These are phyloP conservation scores for Fusarium buxicola DNA, from an alignment of 2,329 filamentous ascomycete genomes.

Conservation along the genomic window DNA sequence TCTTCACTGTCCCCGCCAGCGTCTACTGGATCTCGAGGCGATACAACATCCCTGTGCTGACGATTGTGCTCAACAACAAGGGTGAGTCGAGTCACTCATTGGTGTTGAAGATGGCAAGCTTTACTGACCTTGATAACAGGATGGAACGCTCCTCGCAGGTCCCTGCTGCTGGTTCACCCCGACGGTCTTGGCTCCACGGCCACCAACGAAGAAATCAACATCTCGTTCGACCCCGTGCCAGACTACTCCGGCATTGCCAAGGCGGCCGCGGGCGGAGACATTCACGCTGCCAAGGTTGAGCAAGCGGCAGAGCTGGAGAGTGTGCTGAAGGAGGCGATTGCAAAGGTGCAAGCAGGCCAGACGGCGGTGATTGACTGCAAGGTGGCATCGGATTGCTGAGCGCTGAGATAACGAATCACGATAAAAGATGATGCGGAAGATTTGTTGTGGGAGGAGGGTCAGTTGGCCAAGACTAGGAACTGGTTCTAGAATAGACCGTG, in stretches of 20 bases:
- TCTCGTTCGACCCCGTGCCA: constrained; percentile 68
- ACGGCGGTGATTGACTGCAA: constrained; percentile 66
- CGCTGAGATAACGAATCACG: constrained; percentile 17
- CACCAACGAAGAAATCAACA: constrained; percentile 72
- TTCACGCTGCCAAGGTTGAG: constrained; percentile 62
- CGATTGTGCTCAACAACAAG: constrained; percentile 68
- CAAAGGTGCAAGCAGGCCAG: constrained; percentile 61
- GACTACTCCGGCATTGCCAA: constrained; percentile 71
- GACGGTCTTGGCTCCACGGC: constrained; percentile 65
- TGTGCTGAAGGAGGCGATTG: constrained; percentile 63
- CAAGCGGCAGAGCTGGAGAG: constrained; percentile 59
- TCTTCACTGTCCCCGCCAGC: constrained; percentile 66
- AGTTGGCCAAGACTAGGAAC: background rate
- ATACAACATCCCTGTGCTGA: constrained; percentile 66
- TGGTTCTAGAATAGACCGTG: too few relatives aligned
- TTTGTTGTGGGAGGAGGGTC: background rate
- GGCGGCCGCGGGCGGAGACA: constrained; percentile 66
- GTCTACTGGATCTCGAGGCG: constrained; percentile 67
- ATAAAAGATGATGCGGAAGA: constrained; percentile 19
- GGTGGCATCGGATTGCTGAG: constrained; percentile 58
- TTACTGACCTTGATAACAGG: constrained; percentile 49
- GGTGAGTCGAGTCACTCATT: constrained; percentile 49
- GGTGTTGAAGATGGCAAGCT: rapidly evolving
- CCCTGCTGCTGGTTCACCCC: constrained; percentile 68
- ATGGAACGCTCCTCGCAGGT: constrained; percentile 70